Evolutionary conservation across 306 rosid species (phyloP).

Genomic region (Rosa persica): DNA sequence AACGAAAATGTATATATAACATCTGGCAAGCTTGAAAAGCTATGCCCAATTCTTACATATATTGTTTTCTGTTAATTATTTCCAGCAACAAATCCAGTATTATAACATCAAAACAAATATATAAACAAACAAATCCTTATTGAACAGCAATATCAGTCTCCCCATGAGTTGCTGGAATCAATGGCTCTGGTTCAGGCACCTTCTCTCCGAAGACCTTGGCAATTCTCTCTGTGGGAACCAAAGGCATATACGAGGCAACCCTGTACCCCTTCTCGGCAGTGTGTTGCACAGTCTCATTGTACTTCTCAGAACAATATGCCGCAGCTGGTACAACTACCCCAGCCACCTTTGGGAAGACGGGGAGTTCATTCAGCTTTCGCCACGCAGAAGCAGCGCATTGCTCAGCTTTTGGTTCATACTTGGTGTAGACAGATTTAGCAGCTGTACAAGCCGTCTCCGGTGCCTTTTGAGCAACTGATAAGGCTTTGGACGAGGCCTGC

Average conservation of each 20-base stretch:
- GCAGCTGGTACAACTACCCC: constrained; percentile 46
- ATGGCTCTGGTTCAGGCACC: constrained; percentile 19
- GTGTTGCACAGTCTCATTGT: constrained; percentile 42
- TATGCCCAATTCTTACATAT: background rate
- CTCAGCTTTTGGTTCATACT: constrained; percentile 72
- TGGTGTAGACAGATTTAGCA: constrained; percentile 59
- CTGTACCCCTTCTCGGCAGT: constrained; percentile 51
- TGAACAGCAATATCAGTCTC: constrained; percentile 27
- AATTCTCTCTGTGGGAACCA: constrained; percentile 52
- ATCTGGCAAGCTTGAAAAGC: background rate
- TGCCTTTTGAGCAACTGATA: constrained; percentile 34
- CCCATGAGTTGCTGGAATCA: constrained; percentile 19
- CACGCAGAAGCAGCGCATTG: constrained; percentile 43
- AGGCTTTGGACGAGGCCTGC: constrained; percentile 67
- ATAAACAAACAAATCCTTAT: background rate
- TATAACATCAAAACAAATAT: background rate
- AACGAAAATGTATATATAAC: background rate
- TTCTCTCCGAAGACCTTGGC: constrained; percentile 36
- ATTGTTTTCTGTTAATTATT: background rate
- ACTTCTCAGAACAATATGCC: constrained; percentile 40
- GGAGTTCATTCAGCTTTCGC: constrained; percentile 63
- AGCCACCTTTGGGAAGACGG: constrained; percentile 69
- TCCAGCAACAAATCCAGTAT: background rate
- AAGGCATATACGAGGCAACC: constrained; percentile 43
- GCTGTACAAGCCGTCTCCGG: constrained; percentile 46